phyloP scores from a whole-genome alignment of 495 filamentous ascomycete genomes.

The Aspergillus taichungensis region DNA sequence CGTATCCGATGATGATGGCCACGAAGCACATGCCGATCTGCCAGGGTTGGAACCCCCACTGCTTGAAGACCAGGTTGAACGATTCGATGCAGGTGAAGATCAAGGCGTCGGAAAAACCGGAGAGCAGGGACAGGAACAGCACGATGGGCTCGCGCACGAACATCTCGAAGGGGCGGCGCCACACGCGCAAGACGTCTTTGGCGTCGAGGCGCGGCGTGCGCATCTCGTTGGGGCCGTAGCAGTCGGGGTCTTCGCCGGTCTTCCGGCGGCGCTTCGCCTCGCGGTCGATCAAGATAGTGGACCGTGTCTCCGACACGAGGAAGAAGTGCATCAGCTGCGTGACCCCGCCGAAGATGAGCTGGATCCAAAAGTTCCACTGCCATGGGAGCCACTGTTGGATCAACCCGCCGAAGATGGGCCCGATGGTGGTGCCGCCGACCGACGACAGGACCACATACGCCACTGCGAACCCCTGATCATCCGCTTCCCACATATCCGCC shows the following conservation, averaged over 20 bases:
- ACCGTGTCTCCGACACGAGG: constrained; percentile 59
- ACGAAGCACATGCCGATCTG: constrained; percentile 54
- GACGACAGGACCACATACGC: constrained; percentile 70
- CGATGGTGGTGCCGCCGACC: constrained; percentile 65
- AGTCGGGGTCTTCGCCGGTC: constrained; percentile 40
- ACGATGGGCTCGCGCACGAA: constrained; percentile 72
- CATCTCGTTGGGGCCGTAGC: constrained; percentile 58
- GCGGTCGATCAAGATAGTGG: constrained; percentile 56
- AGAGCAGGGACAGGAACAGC: constrained; percentile 59
- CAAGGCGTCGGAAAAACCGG: constrained; percentile 70
- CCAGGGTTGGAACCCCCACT: constrained; percentile 52
- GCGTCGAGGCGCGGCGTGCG: constrained; percentile 40
- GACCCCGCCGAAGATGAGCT: constrained; percentile 62
- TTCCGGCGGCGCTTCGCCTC: constrained; percentile 58
- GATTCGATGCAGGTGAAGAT: constrained; percentile 74
- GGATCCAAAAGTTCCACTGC: constrained; percentile 76
- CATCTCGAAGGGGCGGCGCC: constrained; percentile 69
- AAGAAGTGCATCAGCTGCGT: constrained; percentile 60
- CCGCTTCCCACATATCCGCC: constrained; percentile 68
- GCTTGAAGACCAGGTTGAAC: constrained; percentile 53
- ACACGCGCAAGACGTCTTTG: constrained; percentile 49
- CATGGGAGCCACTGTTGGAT: constrained; percentile 56
- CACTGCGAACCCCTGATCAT: constrained; percentile 57
- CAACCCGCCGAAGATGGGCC: constrained; percentile 74
- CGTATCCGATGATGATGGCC: constrained; percentile 55